Conservation (phyloP, 345 rosid species). For the Pelargonium nanum region DNA sequence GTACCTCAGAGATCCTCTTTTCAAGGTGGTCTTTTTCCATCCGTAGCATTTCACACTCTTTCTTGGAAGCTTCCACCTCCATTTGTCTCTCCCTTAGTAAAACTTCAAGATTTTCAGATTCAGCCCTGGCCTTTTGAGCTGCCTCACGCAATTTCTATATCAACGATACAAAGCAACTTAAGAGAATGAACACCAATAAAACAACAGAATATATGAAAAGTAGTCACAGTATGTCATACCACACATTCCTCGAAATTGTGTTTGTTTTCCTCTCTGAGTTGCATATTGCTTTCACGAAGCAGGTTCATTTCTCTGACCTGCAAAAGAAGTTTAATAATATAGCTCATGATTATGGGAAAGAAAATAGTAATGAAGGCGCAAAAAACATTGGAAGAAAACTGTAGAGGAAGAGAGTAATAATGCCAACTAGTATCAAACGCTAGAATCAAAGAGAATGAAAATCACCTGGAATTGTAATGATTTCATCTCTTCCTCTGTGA, state of each 20-base stretch:
- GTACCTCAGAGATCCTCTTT: slow-evolving; percentile 69
- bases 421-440: slow-evolving; percentile 4
- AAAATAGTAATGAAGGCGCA: not conserved
- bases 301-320: slow-evolving; percentile 85
- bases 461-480: slow-evolving; percentile 79
- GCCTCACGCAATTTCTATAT: slow-evolving; percentile 70
- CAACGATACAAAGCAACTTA: slow-evolving; percentile 2
- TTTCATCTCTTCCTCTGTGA: slow-evolving; percentile 83
- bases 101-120: slow-evolving; percentile 39
- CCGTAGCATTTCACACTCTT: slow-evolving; percentile 55
- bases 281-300: slow-evolving; percentile 92
- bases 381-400: not conserved
- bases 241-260: slow-evolving; percentile 94
- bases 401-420: not conserved
- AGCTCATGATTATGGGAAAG: not conserved
- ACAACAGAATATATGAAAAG: not conserved
- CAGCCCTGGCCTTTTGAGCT: slow-evolving; percentile 47
- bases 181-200: slow-evolving; percentile 1
- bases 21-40: slow-evolving; percentile 50
- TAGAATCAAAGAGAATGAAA: slow-evolving; percentile 6
- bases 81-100: slow-evolving; percentile 46
- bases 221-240: slow-evolving; percentile 37
- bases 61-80: slow-evolving; percentile 60
- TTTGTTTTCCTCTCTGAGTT: slow-evolving; percentile 93
- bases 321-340: slow-evolving; percentile 11